Evolutionary conservation across 345 rosid genomes (phyloP).

Genomic region (Aquilaria malaccensis): DNA sequence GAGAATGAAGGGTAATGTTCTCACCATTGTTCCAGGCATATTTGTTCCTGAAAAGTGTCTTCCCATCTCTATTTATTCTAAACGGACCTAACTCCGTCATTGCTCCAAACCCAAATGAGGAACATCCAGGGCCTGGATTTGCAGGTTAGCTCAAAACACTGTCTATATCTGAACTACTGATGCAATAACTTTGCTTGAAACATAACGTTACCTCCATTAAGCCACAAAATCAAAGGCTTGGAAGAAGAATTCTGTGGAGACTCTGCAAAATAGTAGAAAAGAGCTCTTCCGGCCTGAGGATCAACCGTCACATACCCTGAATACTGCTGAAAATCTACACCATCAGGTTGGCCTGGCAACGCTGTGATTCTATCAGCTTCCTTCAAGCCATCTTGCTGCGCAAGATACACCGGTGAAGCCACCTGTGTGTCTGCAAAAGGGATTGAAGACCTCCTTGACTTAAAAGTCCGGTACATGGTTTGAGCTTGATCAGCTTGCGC

Average conservation of each 20-base stretch:
- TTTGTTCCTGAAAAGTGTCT: conserved; percentile 3
- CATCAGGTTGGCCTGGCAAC: conserved; percentile 19
- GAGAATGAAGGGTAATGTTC: neutral
- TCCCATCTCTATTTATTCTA: conserved; percentile 3
- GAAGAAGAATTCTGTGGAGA: conserved; percentile 26
- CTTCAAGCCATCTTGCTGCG: neutral
- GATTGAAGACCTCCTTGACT: no score
- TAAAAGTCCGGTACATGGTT: no score
- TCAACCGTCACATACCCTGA: conserved; percentile 23
- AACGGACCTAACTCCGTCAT: conserved; percentile 16
- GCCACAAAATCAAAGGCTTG: conserved; percentile 32
- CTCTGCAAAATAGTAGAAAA: conserved; percentile 17
- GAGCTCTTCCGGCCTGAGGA: conserved; percentile 2
- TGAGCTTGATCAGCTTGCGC: no score
- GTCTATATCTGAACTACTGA: neutral
- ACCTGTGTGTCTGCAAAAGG: no score
- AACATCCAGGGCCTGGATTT: conserved; percentile 46
- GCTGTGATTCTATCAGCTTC: neutral
- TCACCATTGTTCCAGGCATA: conserved; percentile 15
- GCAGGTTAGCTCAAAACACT: neutral
- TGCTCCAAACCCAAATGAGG: conserved; percentile 33
- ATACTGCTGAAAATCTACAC: conserved; percentile 15
- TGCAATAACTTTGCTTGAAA: neutral
- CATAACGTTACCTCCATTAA: conserved; percentile 16
- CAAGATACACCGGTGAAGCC: no score